A percentile compares a stretch with the other conserved stretches of the same genome.
phyloP scores from a whole-genome alignment of 2,329 filamentous ascomycete species.

The Exophiala mesophila region DNA sequence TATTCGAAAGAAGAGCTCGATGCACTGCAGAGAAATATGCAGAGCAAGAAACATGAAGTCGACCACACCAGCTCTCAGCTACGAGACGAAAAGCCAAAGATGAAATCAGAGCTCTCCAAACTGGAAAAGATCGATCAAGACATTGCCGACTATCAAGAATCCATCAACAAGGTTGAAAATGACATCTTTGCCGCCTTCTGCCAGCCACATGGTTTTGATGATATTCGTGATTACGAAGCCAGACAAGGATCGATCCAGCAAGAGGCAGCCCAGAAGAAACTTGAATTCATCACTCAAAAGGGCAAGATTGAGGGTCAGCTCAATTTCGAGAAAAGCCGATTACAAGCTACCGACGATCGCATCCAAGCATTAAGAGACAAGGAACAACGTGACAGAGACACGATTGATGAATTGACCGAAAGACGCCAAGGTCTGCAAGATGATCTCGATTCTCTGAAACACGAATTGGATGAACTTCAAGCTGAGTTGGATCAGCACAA shows the following conservation, averaged over 20 bases:
- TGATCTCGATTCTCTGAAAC: conserved; percentile 65
- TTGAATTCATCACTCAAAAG: conserved; percentile 77
- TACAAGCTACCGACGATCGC: conserved; percentile 65
- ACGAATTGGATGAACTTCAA: conserved; percentile 70
- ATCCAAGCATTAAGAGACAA: conserved; percentile 64
- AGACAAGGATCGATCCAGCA: conserved; percentile 91
- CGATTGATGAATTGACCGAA: conserved; percentile 64
- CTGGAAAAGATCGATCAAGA: conserved; percentile 58
- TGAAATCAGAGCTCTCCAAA: conserved; percentile 63
- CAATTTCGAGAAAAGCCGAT: conserved; percentile 62
- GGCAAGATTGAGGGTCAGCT: conserved; percentile 58
- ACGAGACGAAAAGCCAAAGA: conserved; percentile 71
- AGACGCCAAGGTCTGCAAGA: conserved; percentile 72
- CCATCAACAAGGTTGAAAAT: conserved; percentile 79
- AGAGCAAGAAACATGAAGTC: conserved; percentile 77
- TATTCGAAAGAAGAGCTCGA: conserved; percentile 71
- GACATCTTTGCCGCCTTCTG: conserved; percentile 84
- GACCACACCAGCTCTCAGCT: conserved; percentile 69
- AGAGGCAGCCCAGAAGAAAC: conserved; percentile 79
- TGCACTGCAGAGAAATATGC: conserved; percentile 74
- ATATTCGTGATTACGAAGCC: conserved; percentile 88
- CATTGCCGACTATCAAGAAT: conserved; percentile 53
- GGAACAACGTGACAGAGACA: conserved; percentile 60
- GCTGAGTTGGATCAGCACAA: conserved; percentile 67
- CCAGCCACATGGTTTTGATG: conserved; percentile 74